These are phyloP conservation scores for Lactifluus volemus DNA, from an alignment of 768 basidiomycete genomes.

Conservation along the genomic window DNA sequence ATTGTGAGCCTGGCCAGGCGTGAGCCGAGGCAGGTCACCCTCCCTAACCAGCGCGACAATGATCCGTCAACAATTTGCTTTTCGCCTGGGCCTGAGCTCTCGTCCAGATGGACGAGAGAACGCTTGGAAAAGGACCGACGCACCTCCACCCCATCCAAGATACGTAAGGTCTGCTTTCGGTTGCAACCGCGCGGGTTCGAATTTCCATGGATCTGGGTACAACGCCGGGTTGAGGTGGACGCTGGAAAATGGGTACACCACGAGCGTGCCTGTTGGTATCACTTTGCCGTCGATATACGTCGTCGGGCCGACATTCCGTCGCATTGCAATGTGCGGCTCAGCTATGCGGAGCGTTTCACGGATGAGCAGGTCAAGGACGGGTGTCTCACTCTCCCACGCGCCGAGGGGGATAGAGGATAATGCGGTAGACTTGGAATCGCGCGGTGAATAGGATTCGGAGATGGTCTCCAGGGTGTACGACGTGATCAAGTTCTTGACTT, in stretches of 20 bases:
- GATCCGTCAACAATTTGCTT: background rate
- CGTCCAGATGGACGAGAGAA: too few species aligned
- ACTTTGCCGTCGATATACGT: constrained; percentile 58
- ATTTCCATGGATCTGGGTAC: constrained; percentile 72
- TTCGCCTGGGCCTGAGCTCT: too few species aligned
- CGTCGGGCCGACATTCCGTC: constrained; percentile 68
- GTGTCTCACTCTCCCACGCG: constrained; percentile 62
- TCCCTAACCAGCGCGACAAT: constrained; percentile 37
- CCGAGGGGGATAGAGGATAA: constrained; percentile 56
- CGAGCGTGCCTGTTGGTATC: constrained; percentile 65
- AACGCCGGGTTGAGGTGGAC: constrained; percentile 65
- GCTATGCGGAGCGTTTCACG: constrained; percentile 71
- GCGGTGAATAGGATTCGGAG: constrained; percentile 1
- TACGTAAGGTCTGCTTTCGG: constrained; percentile 49
- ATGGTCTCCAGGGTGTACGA: constrained; percentile 1
- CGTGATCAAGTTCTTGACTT: constrained; percentile 48
- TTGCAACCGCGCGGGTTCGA: constrained; percentile 47
- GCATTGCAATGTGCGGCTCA: constrained; percentile 75
- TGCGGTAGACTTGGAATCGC: constrained; percentile 32
- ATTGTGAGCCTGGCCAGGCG: constrained; percentile 67
- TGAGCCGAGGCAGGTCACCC: constrained; percentile 61
- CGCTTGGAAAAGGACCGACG: constrained; percentile 22
- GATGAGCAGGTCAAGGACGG: constrained; percentile 63
- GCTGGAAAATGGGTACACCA: constrained; percentile 73
- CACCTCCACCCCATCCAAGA: constrained; percentile 77